Evolutionary conservation across 225 moss, liverwort and hornwort species (phyloP), one percentile per base, ranked within the genome.

Genomic region (Climacium dendroides): DNA sequence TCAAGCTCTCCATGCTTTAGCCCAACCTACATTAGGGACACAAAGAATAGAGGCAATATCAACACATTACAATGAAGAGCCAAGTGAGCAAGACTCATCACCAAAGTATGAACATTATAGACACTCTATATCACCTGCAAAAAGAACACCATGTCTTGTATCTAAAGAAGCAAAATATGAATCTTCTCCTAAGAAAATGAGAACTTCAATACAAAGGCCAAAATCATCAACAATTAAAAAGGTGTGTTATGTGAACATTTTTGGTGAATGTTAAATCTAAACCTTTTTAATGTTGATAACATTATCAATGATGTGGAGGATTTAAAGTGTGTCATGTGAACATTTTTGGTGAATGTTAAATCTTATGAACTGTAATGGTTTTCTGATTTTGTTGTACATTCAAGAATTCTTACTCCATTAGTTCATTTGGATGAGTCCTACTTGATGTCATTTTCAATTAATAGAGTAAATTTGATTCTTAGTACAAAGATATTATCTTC

Each of bases 1-100:
- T 87, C 86, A 93, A 65, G 91, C 85, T 57, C 91, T 93, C 43
- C 29, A 85, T 63, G 88, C 88, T 32, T 58, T 93, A 70, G 92
- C 85, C 16, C 82, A 22, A 57, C 89, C 94, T 34, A 74, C 69
- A 81, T 73, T 32, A 50, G 29, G 14, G 5, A 89, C 76, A 88
- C 85, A 24, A 61, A 79, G 55, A 67, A 82, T 83, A 61, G 75
- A 85, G 11, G 34, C 47, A 88, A 47, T 88, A 79, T 61, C 81
- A 80, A 61, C 34, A 57, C 85, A 85, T 64, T 73, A 39, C 61
- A 87, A 78, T 75, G 82, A 90, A 57, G 87, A 84, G 67, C 45
- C 24, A 45, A 85, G 82, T 90, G 88, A 84, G 39, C 55, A 83
- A 35, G 85, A 88, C 4, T 86, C 85, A 66, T 89, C 84, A 77